Evolutionary conservation across 495 filamentous ascomycete species (phyloP).

Genomic region (Tuber magnatum): DNA sequence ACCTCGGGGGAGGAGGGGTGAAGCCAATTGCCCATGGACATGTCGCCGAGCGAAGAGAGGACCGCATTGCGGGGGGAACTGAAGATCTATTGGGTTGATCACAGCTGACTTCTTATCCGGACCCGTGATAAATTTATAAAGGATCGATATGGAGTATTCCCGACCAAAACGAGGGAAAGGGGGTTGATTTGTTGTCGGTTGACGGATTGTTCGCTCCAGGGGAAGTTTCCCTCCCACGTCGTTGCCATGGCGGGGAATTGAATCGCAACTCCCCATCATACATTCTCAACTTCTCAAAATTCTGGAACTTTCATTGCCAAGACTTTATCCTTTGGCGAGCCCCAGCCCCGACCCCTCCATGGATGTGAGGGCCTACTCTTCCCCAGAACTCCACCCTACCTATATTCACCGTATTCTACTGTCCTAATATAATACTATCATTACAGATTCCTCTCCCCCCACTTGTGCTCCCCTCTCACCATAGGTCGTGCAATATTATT

Average conservation of each 20-base stretch:
- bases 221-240: not conserved
- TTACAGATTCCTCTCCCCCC: not conserved
- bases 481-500: not conserved
- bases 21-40: not conserved
- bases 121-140: not conserved
- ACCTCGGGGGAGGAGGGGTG: not conserved
- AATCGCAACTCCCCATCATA: not conserved
- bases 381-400: not conserved
- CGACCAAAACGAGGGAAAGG: not conserved
- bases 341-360: not conserved
- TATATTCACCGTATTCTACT: not conserved
- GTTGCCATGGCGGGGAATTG: not conserved
- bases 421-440: not conserved
- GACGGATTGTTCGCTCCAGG: not conserved
- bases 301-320: slow-evolving; percentile 2
- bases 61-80: not conserved
- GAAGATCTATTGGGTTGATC: not conserved
- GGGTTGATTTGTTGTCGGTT: not conserved
- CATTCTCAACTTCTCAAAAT: not conserved
- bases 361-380: not conserved
- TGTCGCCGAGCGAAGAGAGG: not conserved
- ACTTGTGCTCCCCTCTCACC: not conserved
- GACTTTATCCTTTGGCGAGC: not conserved
- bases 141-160: not conserved
- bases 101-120: not conserved